Evolutionary conservation across 2,329 filamentous ascomycete species (phyloP), one percentile per base, ranked within the genome.

Genomic region (Colletotrichum sp.): DNA sequence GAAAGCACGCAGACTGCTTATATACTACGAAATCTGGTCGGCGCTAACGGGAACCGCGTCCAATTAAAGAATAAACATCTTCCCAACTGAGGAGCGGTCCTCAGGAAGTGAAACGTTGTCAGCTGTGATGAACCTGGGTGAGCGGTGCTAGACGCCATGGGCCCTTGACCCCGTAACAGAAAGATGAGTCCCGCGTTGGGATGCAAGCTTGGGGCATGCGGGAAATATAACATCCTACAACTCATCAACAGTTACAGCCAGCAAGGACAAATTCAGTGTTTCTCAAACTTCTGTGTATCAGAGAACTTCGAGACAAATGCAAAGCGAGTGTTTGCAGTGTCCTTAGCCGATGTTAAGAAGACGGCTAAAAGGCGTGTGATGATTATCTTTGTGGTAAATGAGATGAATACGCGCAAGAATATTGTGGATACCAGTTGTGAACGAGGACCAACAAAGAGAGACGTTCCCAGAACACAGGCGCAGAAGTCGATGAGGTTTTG

Each of bases 41-140:
- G 8, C 2, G 8, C 5, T 16, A 43, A 43, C 16, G 5, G 36
- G 5, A n/a, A 6, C 16, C 16, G 16, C 16, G 8, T 43, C 3
- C 8, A 43, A 9, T 10, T 8, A 18, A 1, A 39, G 36, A 5
- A 43, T 43, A 6, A 1, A 43, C 16, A 43, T 9, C 36, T 18
- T 1, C 6, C 8, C 16, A 43, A 43, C 8, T n/a, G 18, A 10
- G 2, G 2, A 48, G 43, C 43, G n/a, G 9, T 6, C 1, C 2
- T 22, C n/a, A 48, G 1, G 43, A 0, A 22, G 43, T 0, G 43
- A 22, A 22, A 13, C 0, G 10, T 48, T 1, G 18, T 16, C 43
- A 48, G 0, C n/a, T 1, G 2, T 1, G 43, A 48, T n/a, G 18
- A 22, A 48, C 0, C 10, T 22, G 9, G 18, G n/a, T 9, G n/a